Conservation (phyloP, 441 rosid genomes). For the Raphanus hybrid region DNA sequence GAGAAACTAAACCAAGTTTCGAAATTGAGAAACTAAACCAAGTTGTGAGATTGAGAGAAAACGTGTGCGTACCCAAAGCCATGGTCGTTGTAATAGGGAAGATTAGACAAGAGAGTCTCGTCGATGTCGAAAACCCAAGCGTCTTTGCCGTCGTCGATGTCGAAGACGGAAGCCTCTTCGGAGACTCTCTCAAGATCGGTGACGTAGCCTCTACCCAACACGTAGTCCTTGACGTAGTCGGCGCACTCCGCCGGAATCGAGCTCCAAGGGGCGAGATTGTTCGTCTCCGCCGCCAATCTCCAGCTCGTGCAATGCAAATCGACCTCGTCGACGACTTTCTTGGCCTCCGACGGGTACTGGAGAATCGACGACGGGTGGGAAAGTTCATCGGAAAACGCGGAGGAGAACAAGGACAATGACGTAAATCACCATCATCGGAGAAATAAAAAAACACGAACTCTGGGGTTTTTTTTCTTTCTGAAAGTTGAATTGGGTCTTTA, state of each 20-base stretch:
- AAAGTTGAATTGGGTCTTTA: neutral
- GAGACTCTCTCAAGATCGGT: constrained; percentile 74
- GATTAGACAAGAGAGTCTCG: constrained; percentile 91
- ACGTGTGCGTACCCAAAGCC: constrained; percentile 61
- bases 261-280: constrained; percentile 83
- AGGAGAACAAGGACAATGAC: constrained; percentile 42
- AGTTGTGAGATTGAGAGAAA: neutral
- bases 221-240: constrained; percentile 71
- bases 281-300: constrained; percentile 87
- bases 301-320: constrained; percentile 76
- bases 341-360: constrained; percentile 48
- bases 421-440: constrained; percentile 47
- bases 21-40: too few species aligned
- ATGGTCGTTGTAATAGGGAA: constrained; percentile 81
- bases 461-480: neutral
- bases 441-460: neutral
- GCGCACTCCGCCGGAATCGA: constrained; percentile 74
- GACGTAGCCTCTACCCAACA: constrained; percentile 66
- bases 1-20: too few species aligned
- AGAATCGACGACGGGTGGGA: constrained; percentile 59
- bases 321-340: constrained; percentile 43
- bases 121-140: constrained; percentile 90
- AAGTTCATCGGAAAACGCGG: constrained; percentile 45
- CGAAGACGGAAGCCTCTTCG: constrained; percentile 64
- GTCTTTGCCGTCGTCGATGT: constrained; percentile 64